phyloP scores from a whole-genome alignment of 768 basidiomycete species.

The Xerocomellus intermedius region DNA sequence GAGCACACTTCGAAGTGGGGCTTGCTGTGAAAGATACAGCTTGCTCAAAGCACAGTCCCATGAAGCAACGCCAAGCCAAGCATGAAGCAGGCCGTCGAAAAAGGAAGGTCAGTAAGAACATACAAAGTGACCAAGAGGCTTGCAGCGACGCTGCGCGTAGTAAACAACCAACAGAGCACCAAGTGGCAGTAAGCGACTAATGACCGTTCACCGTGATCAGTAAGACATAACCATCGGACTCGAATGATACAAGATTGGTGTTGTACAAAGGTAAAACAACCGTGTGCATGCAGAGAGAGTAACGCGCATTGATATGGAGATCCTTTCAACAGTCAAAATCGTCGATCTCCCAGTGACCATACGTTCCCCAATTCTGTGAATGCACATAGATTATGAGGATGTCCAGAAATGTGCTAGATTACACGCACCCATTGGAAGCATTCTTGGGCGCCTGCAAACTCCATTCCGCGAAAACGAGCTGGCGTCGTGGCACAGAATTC shows the following conservation, averaged over 20 bases:
- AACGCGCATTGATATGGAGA: too few species aligned
- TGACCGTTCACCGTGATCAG: not conserved
- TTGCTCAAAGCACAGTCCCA: too few species aligned
- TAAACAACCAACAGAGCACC: not conserved
- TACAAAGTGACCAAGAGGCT: not conserved
- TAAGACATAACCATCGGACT: not conserved
- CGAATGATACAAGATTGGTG: not conserved
- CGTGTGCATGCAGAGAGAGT: not conserved
- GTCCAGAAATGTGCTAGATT: not conserved
- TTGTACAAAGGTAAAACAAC: not conserved
- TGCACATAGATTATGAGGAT: not conserved
- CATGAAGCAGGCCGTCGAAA: too few species aligned
- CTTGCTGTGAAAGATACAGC: too few species aligned
- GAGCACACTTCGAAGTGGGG: too few species aligned
- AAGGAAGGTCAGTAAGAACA: too few species aligned
- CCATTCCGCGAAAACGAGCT: constrained; percentile 20
- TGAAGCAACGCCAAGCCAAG: too few species aligned
- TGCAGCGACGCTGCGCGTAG: not conserved
- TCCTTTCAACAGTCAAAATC: constrained; percentile 11
- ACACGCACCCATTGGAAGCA: constrained; percentile 18
- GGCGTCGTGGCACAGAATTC: constrained; percentile 37
- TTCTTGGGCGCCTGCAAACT: constrained; percentile 27
- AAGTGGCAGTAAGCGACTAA: not conserved
- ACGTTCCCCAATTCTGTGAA: constrained; percentile 11
- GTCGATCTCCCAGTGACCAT: constrained; percentile 26